Conservation (phyloP, 768 basidiomycete genomes). For the Udeniomyces megalosporus region DNA sequence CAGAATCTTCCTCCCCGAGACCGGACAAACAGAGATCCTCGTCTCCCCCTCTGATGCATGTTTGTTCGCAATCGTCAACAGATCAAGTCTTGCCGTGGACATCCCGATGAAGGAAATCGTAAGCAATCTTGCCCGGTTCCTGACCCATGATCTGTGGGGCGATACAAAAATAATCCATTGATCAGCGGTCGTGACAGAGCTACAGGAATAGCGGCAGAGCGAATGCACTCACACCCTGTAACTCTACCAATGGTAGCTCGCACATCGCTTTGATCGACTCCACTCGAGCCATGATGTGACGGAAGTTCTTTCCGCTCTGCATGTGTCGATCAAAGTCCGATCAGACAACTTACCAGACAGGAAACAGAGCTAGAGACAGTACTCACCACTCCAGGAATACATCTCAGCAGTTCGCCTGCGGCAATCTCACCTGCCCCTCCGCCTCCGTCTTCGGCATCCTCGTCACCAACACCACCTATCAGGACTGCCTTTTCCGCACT, state of each 20-base stretch:
- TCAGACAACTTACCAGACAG: background rate
- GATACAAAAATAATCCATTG: background rate
- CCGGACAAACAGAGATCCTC: too few species aligned
- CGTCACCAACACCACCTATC: constrained; percentile 64
- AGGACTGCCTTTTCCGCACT: constrained; percentile 57
- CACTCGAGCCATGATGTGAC: constrained; percentile 9
- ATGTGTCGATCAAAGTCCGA: background rate
- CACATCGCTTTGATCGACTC: constrained; percentile 8
- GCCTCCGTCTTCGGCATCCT: constrained; percentile 20
- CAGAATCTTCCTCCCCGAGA: too few species aligned
- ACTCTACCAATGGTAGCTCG: background rate
- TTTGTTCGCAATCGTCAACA: too few species aligned
- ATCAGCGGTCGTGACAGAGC: too few species aligned
- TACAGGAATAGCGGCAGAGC: background rate
- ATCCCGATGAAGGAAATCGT: constrained; percentile 1
- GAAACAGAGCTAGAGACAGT: background rate
- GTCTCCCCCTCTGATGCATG: background rate
- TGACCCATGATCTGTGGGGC: constrained; percentile 9
- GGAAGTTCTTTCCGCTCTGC: constrained; percentile 6
- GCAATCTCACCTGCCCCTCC: background rate
- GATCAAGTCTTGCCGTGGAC: too few species aligned
- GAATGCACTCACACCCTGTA: background rate
- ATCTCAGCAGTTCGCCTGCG: constrained; percentile 7
- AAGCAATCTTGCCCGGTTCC: background rate
- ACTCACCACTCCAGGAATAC: constrained; percentile 12